phyloP scores from a whole-genome alignment of 345 rosid genomes.

The Durio zibethinus region DNA sequence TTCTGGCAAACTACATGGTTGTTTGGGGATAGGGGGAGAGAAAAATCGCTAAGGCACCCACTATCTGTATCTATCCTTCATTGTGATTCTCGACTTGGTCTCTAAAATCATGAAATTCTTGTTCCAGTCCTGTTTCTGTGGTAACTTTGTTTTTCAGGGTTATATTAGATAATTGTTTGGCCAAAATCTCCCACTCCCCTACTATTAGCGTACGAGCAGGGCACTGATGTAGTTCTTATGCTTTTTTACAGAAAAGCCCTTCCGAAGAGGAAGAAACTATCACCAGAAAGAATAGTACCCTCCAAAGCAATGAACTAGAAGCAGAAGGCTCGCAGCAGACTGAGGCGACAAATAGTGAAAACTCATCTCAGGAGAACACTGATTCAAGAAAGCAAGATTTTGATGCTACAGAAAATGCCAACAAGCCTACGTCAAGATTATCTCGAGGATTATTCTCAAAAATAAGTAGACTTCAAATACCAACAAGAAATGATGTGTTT shows the following conservation, averaged over 20 bases:
- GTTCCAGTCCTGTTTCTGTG: not conserved
- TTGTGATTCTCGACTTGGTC: not conserved
- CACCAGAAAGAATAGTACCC: conserved; percentile 20
- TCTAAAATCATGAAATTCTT: not conserved
- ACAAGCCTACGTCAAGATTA: conserved; percentile 25
- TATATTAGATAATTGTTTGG: not conserved
- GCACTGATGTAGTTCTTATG: conserved; percentile 7
- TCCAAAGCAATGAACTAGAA: conserved; percentile 27
- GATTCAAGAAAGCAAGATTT: conserved; percentile 19
- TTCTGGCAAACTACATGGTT: not conserved
- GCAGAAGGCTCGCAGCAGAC: conserved; percentile 23
- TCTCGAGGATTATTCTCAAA: conserved; percentile 30
- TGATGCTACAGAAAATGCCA: conserved; percentile 17
- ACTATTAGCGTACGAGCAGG: not conserved
- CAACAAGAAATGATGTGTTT: conserved; percentile 17
- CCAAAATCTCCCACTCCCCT: not conserved
- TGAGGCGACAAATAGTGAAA: conserved; percentile 23
- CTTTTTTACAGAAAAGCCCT: conserved; percentile 52
- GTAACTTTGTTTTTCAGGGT: not conserved
- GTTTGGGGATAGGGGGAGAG: not conserved
- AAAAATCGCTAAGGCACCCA: not conserved
- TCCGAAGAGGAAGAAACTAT: conserved; percentile 47
- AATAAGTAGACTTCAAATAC: conserved; percentile 41
- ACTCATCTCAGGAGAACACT: conserved; percentile 14
- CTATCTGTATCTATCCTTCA: not conserved